Base-by-base conservation (phyloP, 2,329 filamentous ascomycete species). In the Talaromyces islandicus region DNA sequence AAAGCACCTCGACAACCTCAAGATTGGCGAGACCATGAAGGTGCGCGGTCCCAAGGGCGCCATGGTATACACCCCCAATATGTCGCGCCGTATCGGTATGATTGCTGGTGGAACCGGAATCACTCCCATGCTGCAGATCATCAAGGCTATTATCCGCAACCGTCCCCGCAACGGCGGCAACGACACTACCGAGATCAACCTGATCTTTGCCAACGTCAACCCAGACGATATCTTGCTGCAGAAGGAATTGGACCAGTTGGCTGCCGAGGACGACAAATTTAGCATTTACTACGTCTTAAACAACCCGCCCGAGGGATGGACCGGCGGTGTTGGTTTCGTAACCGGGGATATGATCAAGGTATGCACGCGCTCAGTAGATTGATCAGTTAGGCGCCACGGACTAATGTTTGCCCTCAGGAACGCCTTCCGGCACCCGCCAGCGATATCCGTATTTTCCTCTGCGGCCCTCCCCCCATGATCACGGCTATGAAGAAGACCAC, bases 151-250 rank as follows among this genome's bases (percentile, higher is more conserved):
- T 68, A 85, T 92, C 69, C 86, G 91, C 67, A 91, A 91, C 70
- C 86, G 91, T 63, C 78, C 79, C 58, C 76, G 77, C 62, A 80
- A 79, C 67, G 82, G 86, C 58, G 81, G 86, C 56, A 92, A 88
- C 63, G 92, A 96, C 78, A 87, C 80, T 73, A 99, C 94, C 63
- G 82, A 96, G 81, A 86, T 97, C 58, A 92, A 97, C 73, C 81
- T 99, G 64, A 92, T 99, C 76, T 99, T 97, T 71, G 94, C 94
- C 75, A 99, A 99, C 74, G 94, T 99, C 62, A 92, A 94, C 69
- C 80, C 83, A 60, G 89, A 96, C 73, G 94, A 99, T 72, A 97
- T 99, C 64, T 82, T 99, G 68, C 84, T 99, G 71, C 90, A 88
- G 80, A 91, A 97, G 71, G 92, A 97, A 71, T 83, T 99, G 64